Conservation (phyloP, 768 basidiomycete species). For the Polyporus arcularius region DNA sequence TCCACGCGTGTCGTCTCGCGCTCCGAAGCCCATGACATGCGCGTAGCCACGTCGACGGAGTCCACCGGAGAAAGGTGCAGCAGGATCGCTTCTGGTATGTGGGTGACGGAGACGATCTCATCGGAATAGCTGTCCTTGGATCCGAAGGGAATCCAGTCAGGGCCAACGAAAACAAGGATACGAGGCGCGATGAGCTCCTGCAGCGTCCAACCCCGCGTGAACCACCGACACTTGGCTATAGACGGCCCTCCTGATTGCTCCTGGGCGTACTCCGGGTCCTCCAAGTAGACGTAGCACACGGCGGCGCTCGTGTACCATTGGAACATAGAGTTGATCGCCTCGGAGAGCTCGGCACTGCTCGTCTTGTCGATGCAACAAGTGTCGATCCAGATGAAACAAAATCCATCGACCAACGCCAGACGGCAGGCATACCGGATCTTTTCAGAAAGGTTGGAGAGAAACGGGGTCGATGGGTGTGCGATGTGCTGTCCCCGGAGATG, state of each 20-base stretch:
- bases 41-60: not conserved
- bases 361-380: not conserved
- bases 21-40: not conserved
- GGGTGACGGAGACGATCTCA: not conserved
- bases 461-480: too few species aligned
- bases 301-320: not conserved
- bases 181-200: not conserved
- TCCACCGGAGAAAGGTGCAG: not conserved
- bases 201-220: not conserved
- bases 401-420: too few species aligned
- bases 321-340: not conserved
- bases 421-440: too few species aligned
- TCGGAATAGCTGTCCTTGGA: not conserved
- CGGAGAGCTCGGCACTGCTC: not conserved
- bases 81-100: not conserved
- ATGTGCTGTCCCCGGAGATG: too few species aligned
- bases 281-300: not conserved
- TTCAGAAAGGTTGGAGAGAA: too few species aligned
- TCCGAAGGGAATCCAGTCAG: not conserved
- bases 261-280: not conserved
- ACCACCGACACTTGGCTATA: not conserved
- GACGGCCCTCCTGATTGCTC: not conserved
- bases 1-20: not conserved
- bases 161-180: not conserved
- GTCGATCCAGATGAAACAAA: not conserved